phyloP scores from a whole-genome alignment of 2,329 filamentous ascomycete species.

The Cladophialophora immunda region DNA sequence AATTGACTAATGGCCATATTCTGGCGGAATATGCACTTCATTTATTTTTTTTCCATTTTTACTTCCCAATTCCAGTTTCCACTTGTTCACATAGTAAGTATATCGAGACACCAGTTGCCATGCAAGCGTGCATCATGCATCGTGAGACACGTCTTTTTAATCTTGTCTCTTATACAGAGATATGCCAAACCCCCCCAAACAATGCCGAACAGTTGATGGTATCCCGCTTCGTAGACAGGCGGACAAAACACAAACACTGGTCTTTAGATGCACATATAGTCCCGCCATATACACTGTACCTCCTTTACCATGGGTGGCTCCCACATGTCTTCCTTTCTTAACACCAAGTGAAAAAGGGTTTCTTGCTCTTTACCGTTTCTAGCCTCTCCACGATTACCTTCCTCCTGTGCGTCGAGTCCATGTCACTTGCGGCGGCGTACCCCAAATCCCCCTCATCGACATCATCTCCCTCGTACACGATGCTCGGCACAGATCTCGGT shows the following conservation, averaged over 20 bases:
- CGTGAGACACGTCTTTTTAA: not conserved
- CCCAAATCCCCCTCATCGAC: constrained; percentile 85
- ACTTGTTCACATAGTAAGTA: not conserved
- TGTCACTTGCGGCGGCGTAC: constrained; percentile 90
- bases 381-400: constrained; percentile 97
- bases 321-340: not conserved
- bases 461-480: constrained; percentile 66
- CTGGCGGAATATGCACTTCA: no score
- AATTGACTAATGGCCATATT: no score
- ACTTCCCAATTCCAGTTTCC: no score
- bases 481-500: constrained; percentile 23
- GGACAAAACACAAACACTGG: not conserved
- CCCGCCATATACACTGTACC: not conserved
- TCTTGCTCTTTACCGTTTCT: constrained; percentile 93
- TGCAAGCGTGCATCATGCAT: not conserved
- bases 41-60: no score
- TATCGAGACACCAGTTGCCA: not conserved
- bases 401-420: constrained; percentile 81
- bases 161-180: not conserved
- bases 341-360: constrained; percentile 76
- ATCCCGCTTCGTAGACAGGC: not conserved
- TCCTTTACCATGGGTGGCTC: not conserved
- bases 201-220: not conserved
- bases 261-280: not conserved
- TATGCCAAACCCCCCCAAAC: not conserved